Conservation (phyloP, 2,329 filamentous ascomycete species). For the Sphaerulina musiva region DNA sequence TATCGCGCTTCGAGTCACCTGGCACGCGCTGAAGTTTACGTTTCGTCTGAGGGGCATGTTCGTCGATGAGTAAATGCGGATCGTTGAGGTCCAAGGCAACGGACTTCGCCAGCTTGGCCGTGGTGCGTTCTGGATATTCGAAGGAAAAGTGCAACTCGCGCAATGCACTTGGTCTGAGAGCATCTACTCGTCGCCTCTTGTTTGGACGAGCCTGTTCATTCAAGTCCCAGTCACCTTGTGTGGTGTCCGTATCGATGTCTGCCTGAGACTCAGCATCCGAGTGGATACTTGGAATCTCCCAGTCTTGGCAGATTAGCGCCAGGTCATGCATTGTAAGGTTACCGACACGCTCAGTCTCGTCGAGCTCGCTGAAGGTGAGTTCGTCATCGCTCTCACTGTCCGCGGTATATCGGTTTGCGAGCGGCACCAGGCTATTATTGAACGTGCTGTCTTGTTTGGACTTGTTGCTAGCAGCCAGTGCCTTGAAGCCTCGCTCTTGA, state of each 20-base stretch:
- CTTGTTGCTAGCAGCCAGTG: slow-evolving; percentile 49
- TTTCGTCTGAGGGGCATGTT: slow-evolving; percentile 60
- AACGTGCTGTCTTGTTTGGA: slow-evolving; percentile 43
- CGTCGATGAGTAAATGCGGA: slow-evolving; percentile 75
- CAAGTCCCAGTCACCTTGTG: slow-evolving; percentile 31
- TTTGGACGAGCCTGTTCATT: slow-evolving; percentile 38
- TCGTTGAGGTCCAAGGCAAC: slow-evolving; percentile 84
- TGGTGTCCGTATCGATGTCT: slow-evolving; percentile 21
- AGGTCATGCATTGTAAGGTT: slow-evolving; percentile 75
- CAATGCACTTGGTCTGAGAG: slow-evolving; percentile 17
- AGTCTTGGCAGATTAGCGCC: slow-evolving; percentile 78
- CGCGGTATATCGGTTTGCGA: slow-evolving; percentile 50
- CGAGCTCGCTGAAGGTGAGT: slow-evolving; percentile 46
- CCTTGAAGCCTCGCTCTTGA: slow-evolving; percentile 76
- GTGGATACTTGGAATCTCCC: slow-evolving; percentile 59
- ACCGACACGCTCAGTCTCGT: slow-evolving; percentile 60
- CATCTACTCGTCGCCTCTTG: slow-evolving; percentile 60
- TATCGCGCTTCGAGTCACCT: slow-evolving; percentile 58
- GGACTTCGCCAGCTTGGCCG: slow-evolving; percentile 65
- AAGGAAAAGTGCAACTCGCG: slow-evolving; percentile 46
- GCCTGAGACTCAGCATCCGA: slow-evolving; percentile 28
- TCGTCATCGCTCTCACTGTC: slow-evolving; percentile 47
- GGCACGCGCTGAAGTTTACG: slow-evolving; percentile 42
- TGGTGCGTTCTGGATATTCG: slow-evolving; percentile 71
- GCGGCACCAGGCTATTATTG: slow-evolving; percentile 35